Conservation (phyloP, 306 rosid genomes). For the Vicia sativa region DNA sequence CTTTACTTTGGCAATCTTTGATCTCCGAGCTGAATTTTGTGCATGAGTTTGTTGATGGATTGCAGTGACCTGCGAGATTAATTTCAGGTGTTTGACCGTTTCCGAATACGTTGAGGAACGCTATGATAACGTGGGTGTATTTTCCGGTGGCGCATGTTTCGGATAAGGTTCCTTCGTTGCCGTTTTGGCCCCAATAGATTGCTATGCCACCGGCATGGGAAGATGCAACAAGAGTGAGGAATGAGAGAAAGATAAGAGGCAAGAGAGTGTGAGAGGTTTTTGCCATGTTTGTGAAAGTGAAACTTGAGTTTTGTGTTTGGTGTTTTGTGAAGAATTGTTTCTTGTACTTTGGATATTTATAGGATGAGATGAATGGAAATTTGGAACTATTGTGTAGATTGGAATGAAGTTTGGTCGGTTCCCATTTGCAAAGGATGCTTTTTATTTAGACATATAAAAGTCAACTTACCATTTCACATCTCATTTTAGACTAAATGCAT, state of each 20-base stretch:
- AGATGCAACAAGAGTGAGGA: conserved; percentile 18
- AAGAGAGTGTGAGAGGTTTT: neutral
- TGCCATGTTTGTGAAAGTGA: conserved; percentile 21
- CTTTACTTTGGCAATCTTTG: conserved; percentile 56
- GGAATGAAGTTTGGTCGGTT: conserved; percentile 4
- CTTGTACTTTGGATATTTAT: conserved; percentile 31
- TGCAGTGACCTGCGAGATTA: conserved; percentile 75
- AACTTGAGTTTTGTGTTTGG: neutral
- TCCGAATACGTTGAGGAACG: conserved; percentile 51
- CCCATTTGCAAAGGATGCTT: neutral
- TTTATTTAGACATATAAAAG: conserved; percentile 7
- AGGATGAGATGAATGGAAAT: conserved; percentile 14
- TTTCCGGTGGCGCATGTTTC: conserved; percentile 66
- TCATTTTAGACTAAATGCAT: conserved; percentile 5
- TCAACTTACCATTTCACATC: conserved; percentile 21
- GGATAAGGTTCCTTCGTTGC: conserved; percentile 61
- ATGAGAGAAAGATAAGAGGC: conserved; percentile 24
- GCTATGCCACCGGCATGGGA: conserved; percentile 55
- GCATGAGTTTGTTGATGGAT: conserved; percentile 55
- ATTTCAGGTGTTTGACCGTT: conserved; percentile 54
- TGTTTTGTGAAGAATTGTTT: conserved; percentile 23
- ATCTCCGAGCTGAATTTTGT: conserved; percentile 44
- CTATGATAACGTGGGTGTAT: conserved; percentile 56
- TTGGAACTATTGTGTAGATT: conserved; percentile 20
- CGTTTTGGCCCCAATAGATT: conserved; percentile 80